Evolutionary conservation across 768 basidiomycete genomes (phyloP), one percentile per base, ranked within the genome.

Genomic region (Boletales sp.): DNA sequence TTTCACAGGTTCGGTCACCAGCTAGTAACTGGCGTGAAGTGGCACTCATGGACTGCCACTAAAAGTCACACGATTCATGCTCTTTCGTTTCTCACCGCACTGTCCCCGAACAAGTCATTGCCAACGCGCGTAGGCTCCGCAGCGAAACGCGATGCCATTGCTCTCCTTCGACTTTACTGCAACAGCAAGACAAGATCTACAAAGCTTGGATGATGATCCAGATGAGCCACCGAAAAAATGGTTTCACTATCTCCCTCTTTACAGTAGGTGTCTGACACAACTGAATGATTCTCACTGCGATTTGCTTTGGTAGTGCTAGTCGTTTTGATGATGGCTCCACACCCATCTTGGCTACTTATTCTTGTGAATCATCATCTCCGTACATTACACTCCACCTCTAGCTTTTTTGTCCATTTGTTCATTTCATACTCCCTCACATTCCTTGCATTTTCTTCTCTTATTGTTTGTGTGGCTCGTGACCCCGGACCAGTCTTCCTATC

Each of bases 381-480:
- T 41, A 79, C 78, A 11, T 67, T 82, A 8, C 69, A 79, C 43
- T 68, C 74, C 34, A 72, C 79, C 4, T 40, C 68, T 14, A 60
- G 69, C 34, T 84, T 86, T 56, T 45, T 70, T 12, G 57, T 72
- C 0, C 88, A 91, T 60, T 68, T 89, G 2, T 34, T 76, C n/a
- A 62, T 74, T 48, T 79, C 78, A 17, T 89, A 87, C 61, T 71
- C 77, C 40, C 74, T 92, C 35, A 80, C 82, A 2, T 84, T 91
- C 62, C 67, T 86, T 64, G 77, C 80, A 13, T 78, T 87, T 59
- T 82, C 80, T 8, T 87, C 89, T 14, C 79, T 92, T 55, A 82
- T 88, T 44, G 75, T 86, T 37, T 84, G 85, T 54, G 71, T 88
- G 36, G 78, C 72, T 27, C 79, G 90, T 51, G 87, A 92, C 65